Evolutionary conservation across 352 stramenopile species (phyloP), one percentile per base, ranked within the genome.

Genomic region (Plasmopara halstedii): DNA sequence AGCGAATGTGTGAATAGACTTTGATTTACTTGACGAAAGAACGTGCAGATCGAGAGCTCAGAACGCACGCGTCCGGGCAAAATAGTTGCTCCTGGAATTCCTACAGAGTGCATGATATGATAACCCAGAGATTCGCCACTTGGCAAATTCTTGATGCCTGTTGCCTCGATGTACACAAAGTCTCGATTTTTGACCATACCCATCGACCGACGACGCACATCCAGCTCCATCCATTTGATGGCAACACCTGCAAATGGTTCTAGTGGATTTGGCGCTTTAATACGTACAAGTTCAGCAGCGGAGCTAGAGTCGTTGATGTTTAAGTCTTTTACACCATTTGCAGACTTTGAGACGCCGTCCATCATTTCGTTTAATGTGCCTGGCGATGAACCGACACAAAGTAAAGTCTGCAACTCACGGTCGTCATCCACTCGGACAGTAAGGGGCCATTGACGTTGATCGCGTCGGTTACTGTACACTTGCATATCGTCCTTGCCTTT

Each of bases 101-200:
- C 53, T 19, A 84, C 58, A 25, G 67, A 80, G 55, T 82, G 73
- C 44, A 79, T 61, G 11, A 85, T 33, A 17, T 81, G 73, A 41
- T 64, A 84, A 2, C 68, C 64, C 0, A 80, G 3, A 13, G 54
- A 42, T n/a, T 71, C 64, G 3, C 62, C 62, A 3, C 18, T 57
- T 8, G 50, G 17, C 14, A 65, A 53, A 7, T 32, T 31, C 17
- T 64, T 67, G 19, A 66, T 40, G 2, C 69, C 69, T 1, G 59
- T 77, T 35, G 65, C 53, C 37, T 81, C 62, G 23, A 77, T 29
- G 42, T 73, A 77, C 14, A 81, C 40, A 33, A 56, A 71, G 47
- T 81, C 70, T 17, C 62, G 63, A 46, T 64, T 62, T 29, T 62
- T 55, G 42, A 67, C 40, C 6, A 77, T 47, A 11, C 53, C 56